Evolutionary conservation across 2,329 filamentous ascomycete genomes (phyloP), one percentile per base, ranked within the genome.

Genomic region (Chaetomiaceae sp.): DNA sequence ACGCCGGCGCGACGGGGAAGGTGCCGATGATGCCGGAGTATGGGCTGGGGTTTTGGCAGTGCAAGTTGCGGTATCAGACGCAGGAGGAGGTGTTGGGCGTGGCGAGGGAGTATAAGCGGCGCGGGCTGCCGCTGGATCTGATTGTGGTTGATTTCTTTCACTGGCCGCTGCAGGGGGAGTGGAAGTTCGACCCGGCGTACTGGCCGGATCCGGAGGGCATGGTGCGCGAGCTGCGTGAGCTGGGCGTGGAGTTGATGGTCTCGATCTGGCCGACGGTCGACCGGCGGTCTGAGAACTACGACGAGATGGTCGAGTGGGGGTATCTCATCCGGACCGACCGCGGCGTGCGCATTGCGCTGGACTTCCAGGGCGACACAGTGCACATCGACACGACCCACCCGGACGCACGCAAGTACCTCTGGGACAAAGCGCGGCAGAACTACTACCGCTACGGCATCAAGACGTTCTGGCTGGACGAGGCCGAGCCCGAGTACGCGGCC

Each of bases 191-290:
- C 8, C 32, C 33, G 38, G 30, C 44, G 14, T 47, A 47, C 33
- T 47, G 44, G 44, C 44, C 44, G 3, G 38, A 47, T 11, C 38
- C 38, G 11, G 44, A 47, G n/a, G 44, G 38, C 11, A 47, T 47
- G 44, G 44, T 47, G 17, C 22, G 29, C 30, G 44, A 47, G 38
- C 26, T 47, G 10, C 11, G 22, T 11, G 44, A 38, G n/a, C 37
- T 47, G 44, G 9, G 11, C 8, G 33, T 47, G 18, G 44, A 47
- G 44, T 27, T 47, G 15, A 47, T 47, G 44, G 44, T 47, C n/a
- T 47, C 44, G 5, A 37, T 47, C n/a, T 47, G 44, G 44, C 44
- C 44, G 11, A 47, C 44, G 12, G 44, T 47, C 4, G 44, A 47
- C 38, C 41, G 36, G 32, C 44, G 38, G 32, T 47, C 32, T 26